Evolutionary conservation across 768 basidiomycete species (phyloP), one percentile per base, ranked within the genome.

Genomic region (Suillus lakei): DNA sequence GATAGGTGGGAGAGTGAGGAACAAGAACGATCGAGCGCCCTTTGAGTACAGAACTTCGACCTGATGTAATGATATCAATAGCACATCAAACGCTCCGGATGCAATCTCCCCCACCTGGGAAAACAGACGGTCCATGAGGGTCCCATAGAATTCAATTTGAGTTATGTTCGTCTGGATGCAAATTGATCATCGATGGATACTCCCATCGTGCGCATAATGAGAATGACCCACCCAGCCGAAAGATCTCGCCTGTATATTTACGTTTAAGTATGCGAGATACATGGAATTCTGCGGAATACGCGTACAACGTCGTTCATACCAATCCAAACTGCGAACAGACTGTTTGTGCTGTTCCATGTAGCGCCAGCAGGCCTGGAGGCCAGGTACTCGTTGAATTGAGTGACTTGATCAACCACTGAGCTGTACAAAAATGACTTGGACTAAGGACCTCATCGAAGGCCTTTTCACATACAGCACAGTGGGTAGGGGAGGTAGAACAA

Each of bases 281-380:
- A 7, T 7, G 18, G 2, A 38, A 36, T 23, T 21, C 13, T 21
- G 16, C 32, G 21, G n/a, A 60, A 59, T 4, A 26, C 60, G 23
- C 63, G 23, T 48, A 61, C 86, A 41, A 91, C 82, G 69, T 91
- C 89, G 69, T 91, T 91, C 67, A 91, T 86, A 1, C 90, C 89
- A 63, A 91, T 89, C 82, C 83, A 91, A 23, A 90, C 74, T 0
- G 85, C 85, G 74, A 91, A 91, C 59, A 91, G 69, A 61, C 87
- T 71, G 69, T 90, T 85, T 3, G 72, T 68, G 64, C 83, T 82
- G 32, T 82, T 82, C 90, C 89, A 91, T 0, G 84, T 82, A 1
- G 85, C 82, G 2, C 74, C 76, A 9, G 79, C 73, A 0, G 88
- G 88, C 71, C 85, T 86, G 46, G 69, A 77, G 2, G 79, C 84